Conservation (phyloP, 495 filamentous ascomycete genomes). For the Hyphodiscus hymeniophilus region DNA sequence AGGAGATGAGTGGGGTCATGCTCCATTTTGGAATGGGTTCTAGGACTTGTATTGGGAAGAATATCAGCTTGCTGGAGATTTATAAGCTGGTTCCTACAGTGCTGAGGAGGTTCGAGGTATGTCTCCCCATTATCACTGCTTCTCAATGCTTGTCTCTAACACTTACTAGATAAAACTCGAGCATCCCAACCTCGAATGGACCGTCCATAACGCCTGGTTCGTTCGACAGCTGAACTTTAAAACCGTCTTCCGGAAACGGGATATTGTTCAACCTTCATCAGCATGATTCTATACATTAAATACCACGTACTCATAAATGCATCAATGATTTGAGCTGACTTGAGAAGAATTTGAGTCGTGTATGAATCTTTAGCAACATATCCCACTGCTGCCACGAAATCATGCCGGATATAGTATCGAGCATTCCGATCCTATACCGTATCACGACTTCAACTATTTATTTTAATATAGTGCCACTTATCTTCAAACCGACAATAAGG, state of each 20-base stretch:
- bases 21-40: constrained; percentile 55
- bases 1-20: constrained; percentile 51
- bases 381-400: too few species aligned
- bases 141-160: neutral
- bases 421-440: too few species aligned
- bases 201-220: constrained; percentile 65
- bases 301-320: neutral
- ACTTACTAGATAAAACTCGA: constrained; percentile 44
- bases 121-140: constrained; percentile 9
- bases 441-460: too few species aligned
- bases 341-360: too few species aligned
- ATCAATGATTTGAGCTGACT: too few species aligned
- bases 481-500: too few species aligned
- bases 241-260: constrained; percentile 41
- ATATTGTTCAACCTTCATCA: constrained; percentile 31
- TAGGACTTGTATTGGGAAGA: constrained; percentile 61
- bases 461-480: too few species aligned
- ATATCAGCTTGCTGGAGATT: constrained; percentile 68
- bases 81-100: constrained; percentile 72
- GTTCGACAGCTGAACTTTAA: constrained; percentile 60
- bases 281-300: neutral
- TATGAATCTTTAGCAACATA: too few species aligned
- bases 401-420: too few species aligned
- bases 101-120: constrained; percentile 58
- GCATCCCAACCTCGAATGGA: constrained; percentile 53